Evolutionary conservation across 2,329 filamentous ascomycete genomes (phyloP).

Genomic region (Sclerotinia spermophila): DNA sequence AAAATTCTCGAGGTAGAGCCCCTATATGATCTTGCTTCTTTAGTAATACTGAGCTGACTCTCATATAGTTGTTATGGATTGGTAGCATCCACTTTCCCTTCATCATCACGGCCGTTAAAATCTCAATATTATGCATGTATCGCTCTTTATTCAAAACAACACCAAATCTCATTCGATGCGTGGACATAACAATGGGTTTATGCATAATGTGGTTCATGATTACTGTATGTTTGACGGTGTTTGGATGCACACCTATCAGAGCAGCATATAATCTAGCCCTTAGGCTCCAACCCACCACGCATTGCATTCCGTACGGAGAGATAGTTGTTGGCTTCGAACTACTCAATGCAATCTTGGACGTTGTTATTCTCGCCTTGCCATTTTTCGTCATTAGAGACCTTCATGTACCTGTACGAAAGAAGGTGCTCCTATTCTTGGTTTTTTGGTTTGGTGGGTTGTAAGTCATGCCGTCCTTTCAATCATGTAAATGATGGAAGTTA

Average conservation of each 20-base stretch:
- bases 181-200: background rate
- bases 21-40: background rate
- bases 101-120: constrained; percentile 13
- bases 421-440: constrained; percentile 8
- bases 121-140: constrained; percentile 17
- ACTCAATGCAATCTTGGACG: constrained; percentile 5
- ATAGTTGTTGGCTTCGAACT: constrained; percentile 12
- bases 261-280: constrained; percentile 15
- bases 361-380: constrained; percentile 7
- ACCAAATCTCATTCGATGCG: constrained; percentile 3
- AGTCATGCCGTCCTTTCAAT: background rate
- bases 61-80: constrained; percentile 9
- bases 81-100: constrained; percentile 8
- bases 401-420: constrained; percentile 16
- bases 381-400: constrained; percentile 16
- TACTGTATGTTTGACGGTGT: background rate
- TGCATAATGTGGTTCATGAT: constrained; percentile 11
- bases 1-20: constrained; percentile 6
- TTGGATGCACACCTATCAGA: constrained; percentile 11
- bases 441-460: constrained; percentile 19
- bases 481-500: background rate
- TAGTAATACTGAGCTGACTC: background rate
- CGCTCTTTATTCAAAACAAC: constrained; percentile 11
- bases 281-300: constrained; percentile 5
- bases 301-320: constrained; percentile 8